These are phyloP conservation scores for Daldinia loculata DNA, from an alignment of 495 filamentous ascomycete species.

Conservation along the genomic window DNA sequence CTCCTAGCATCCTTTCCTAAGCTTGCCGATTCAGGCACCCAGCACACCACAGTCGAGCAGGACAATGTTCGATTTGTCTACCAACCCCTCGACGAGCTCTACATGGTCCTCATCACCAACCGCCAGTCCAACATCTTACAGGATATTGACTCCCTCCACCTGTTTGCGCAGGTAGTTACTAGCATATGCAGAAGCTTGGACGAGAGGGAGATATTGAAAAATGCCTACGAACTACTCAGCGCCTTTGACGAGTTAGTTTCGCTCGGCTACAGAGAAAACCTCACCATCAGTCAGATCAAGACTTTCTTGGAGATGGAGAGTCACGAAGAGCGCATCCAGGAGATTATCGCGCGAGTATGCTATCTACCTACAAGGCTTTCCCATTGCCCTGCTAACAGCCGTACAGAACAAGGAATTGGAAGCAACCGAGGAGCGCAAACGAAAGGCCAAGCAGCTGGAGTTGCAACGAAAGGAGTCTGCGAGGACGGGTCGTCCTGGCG, in stretches of 20 bases:
- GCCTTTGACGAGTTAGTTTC: slow-evolving; percentile 98
- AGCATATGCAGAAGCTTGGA: slow-evolving; percentile 96
- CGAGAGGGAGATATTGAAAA: slow-evolving; percentile 90
- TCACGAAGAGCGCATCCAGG: slow-evolving; percentile 97
- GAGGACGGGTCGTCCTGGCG: slow-evolving; percentile 59
- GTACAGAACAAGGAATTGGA: slow-evolving; percentile 95
- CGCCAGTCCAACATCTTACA: slow-evolving; percentile 98
- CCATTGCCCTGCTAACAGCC: slow-evolving; percentile 43
- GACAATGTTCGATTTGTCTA: slow-evolving; percentile 99
- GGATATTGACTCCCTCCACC: slow-evolving; percentile 96
- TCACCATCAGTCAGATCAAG: slow-evolving; percentile 94
- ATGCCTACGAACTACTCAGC: slow-evolving; percentile 93
- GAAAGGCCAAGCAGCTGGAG: slow-evolving; percentile 97
- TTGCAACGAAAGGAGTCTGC: slow-evolving; percentile 94
- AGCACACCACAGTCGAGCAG: slow-evolving; percentile 97
- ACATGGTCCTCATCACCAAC: slow-evolving; percentile 99
- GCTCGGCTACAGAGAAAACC: slow-evolving; percentile 92
- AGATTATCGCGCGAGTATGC: slow-evolving; percentile 89
- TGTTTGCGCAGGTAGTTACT: slow-evolving; percentile 95
- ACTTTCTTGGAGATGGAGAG: slow-evolving; percentile 99
- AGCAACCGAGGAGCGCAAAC: slow-evolving; percentile 95
- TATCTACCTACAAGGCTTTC: neutral
- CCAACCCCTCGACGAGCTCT: slow-evolving; percentile 97
- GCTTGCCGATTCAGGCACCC: slow-evolving; percentile 90
- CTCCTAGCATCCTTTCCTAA: slow-evolving; percentile 96